These are phyloP conservation scores for Naganishia sp. DNA, from an alignment of 1,284 basidiomycete genomes.

Conservation along the genomic window DNA sequence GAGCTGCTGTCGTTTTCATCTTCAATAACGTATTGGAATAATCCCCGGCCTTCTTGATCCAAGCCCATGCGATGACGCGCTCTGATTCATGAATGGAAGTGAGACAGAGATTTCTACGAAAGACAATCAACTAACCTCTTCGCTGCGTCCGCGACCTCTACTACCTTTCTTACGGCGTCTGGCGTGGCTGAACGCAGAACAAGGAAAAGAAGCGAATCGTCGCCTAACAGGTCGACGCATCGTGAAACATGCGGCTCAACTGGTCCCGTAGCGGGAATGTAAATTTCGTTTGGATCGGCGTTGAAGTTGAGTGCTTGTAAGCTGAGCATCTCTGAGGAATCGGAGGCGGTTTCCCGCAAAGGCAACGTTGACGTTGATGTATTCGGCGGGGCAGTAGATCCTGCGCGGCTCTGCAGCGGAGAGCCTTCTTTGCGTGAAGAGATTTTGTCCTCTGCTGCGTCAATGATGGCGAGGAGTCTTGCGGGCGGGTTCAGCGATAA, in stretches of 20 bases:
- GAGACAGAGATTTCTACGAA: background rate
- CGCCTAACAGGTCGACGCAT: slow-evolving; percentile 43
- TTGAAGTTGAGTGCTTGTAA: slow-evolving; percentile 26
- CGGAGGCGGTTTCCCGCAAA: background rate
- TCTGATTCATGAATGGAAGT: slow-evolving; percentile 30
- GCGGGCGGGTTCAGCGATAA: background rate
- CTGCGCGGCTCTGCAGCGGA: background rate
- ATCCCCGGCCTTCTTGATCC: slow-evolving; percentile 35
- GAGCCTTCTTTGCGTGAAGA: slow-evolving; percentile 7
- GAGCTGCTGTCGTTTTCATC: slow-evolving; percentile 37
- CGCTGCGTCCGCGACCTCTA: slow-evolving; percentile 48
- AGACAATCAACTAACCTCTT: slow-evolving; percentile 40
- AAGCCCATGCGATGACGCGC: slow-evolving; percentile 48
- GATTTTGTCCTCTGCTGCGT: slow-evolving; percentile 22
- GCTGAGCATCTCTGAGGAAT: slow-evolving; percentile 14
- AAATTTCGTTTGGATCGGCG: slow-evolving; percentile 51
- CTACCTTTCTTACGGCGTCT: slow-evolving; percentile 43
- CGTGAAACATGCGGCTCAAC: slow-evolving; percentile 42
- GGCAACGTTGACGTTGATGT: background rate
- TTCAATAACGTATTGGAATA: slow-evolving; percentile 52
- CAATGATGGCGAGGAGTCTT: slow-evolving; percentile 24
- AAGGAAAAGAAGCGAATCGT: slow-evolving; percentile 27
- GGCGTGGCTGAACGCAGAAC: slow-evolving; percentile 31
- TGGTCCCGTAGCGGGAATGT: slow-evolving; percentile 43
- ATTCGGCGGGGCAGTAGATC: slow-evolving; percentile 2